A percentile compares a stretch with the other conserved stretches of the same genome.
These are phyloP conservation scores for Grifola frondosa DNA, from an alignment of 1,284 basidiomycete genomes.

Conservation along the genomic window DNA sequence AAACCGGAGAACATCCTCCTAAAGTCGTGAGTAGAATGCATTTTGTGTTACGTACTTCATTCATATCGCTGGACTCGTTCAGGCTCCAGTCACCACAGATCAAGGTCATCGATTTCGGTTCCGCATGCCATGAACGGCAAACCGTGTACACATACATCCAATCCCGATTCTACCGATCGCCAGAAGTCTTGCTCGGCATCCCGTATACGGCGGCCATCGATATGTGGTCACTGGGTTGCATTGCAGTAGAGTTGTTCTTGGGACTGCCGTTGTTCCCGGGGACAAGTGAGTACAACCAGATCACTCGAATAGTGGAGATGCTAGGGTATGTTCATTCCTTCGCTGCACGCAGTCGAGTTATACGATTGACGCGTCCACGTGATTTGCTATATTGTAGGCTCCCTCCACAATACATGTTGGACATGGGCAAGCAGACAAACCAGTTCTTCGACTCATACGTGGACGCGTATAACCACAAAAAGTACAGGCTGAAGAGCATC, in stretches of 20 bases:
- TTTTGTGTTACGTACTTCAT: constrained; percentile 7
- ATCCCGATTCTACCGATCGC: constrained; percentile 97
- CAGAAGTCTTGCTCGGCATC: constrained; percentile 94
- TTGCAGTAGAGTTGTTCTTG: constrained; percentile 96
- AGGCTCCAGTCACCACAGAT: constrained; percentile 97
- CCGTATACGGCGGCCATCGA: constrained; percentile 94
- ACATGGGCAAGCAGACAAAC: constrained; percentile 91
- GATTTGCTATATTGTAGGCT: constrained; percentile 44
- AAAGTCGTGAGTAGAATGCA: constrained; percentile 72
- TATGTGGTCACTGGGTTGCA: constrained; percentile 95
- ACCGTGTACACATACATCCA: constrained; percentile 99
- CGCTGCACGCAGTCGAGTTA: background rate
- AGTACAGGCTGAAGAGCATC: constrained; percentile 86
- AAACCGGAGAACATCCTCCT: constrained; percentile 97
- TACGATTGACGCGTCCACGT: background rate
- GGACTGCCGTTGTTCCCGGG: constrained; percentile 97
- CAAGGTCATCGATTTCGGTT: constrained; percentile 99
- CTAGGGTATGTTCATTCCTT: constrained; percentile 70
- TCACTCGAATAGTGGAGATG: constrained; percentile 97
- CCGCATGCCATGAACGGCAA: constrained; percentile 97
- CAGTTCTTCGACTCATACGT: constrained; percentile 91
- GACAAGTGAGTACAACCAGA: constrained; percentile 98
- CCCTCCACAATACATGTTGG: constrained; percentile 92
- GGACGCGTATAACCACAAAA: constrained; percentile 85
- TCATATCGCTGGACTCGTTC: constrained; percentile 5